Conservation (phyloP, 2,329 filamentous ascomycete species). For the Ophiocordyceps australis region DNA sequence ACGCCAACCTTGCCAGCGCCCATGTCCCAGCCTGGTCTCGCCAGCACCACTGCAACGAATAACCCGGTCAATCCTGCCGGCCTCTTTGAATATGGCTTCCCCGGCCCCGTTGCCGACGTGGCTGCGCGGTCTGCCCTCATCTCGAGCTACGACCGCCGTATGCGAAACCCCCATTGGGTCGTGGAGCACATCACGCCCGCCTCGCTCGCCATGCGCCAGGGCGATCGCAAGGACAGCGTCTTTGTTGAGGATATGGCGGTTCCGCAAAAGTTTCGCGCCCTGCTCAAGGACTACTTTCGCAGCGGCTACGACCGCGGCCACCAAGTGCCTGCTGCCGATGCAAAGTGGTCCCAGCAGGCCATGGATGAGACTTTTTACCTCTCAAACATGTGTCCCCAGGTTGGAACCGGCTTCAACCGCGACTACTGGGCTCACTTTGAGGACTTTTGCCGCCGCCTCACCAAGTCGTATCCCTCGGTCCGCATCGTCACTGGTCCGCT, state of each 20-base stretch:
- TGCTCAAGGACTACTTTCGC: constrained; percentile 84
- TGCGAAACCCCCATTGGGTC: constrained; percentile 86
- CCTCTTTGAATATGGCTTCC: constrained; percentile 77
- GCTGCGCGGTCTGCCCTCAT: constrained; percentile 59
- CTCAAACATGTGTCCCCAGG: constrained; percentile 95
- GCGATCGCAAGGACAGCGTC: constrained; percentile 64
- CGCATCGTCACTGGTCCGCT: constrained; percentile 85
- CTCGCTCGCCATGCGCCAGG: constrained; percentile 57
- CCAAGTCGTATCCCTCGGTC: constrained; percentile 65
- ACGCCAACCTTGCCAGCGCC: constrained; percentile 11
- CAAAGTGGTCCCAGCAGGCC: constrained; percentile 82
- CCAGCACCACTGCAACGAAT: constrained; percentile 11
- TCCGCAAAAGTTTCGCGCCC: constrained; percentile 74
- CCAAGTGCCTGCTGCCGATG: constrained; percentile 91
- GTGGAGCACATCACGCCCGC: constrained; percentile 88
- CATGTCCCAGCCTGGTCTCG: constrained; percentile 15
- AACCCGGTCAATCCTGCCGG: constrained; percentile 54
- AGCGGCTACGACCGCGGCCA: constrained; percentile 92
- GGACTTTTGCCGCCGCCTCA: constrained; percentile 82
- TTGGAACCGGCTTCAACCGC: constrained; percentile 94
- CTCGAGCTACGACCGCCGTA: constrained; percentile 78
- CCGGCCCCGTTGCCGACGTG: constrained; percentile 74
- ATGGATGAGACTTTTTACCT: constrained; percentile 94
- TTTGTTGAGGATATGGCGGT: constrained; percentile 72
- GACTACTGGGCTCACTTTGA: constrained; percentile 99